Evolutionary conservation across 2,329 filamentous ascomycete genomes (phyloP).

Genomic region (Penicillium frequentans): DNA sequence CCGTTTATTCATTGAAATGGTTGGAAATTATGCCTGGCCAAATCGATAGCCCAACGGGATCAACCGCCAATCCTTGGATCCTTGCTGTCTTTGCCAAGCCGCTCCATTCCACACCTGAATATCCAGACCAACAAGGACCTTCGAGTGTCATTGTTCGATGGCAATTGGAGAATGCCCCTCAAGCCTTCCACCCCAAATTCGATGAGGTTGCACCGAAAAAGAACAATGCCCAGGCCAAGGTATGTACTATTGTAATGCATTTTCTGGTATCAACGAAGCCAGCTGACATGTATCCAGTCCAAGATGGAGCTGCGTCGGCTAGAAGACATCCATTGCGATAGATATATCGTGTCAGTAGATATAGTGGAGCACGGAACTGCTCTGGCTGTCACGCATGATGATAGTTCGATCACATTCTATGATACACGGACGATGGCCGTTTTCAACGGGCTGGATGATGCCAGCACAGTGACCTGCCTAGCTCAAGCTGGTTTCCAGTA

Average conservation of each 20-base stretch:
- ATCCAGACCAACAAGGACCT: constrained; percentile 62
- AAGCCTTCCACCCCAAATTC: constrained; percentile 71
- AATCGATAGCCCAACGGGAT: constrained; percentile 57
- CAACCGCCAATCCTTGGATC: constrained; percentile 62
- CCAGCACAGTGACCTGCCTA: constrained; percentile 66
- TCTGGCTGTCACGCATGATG: constrained; percentile 71
- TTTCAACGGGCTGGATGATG: constrained; percentile 64
- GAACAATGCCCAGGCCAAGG: constrained; percentile 50
- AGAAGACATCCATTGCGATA: constrained; percentile 67
- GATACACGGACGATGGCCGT: constrained; percentile 72
- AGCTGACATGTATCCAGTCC: constrained; percentile 35
- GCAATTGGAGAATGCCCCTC: constrained; percentile 69
- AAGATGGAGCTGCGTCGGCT: constrained; percentile 61
- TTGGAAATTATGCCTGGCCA: constrained; percentile 71
- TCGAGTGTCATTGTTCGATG: constrained; percentile 80
- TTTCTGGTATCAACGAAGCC: neutral
- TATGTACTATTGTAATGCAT: constrained; percentile 16
- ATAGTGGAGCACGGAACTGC: constrained; percentile 70
- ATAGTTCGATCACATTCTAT: constrained; percentile 78
- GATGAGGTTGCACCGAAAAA: constrained; percentile 70
- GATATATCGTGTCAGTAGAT: constrained; percentile 68
- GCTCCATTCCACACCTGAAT: constrained; percentile 50
- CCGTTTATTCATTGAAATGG: constrained; percentile 65
- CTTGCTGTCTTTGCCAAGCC: constrained; percentile 70
- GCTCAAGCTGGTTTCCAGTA: constrained; percentile 78